Base-by-base conservation (phyloP, 2,329 filamentous ascomycete species). In the Cercospora sesami region DNA sequence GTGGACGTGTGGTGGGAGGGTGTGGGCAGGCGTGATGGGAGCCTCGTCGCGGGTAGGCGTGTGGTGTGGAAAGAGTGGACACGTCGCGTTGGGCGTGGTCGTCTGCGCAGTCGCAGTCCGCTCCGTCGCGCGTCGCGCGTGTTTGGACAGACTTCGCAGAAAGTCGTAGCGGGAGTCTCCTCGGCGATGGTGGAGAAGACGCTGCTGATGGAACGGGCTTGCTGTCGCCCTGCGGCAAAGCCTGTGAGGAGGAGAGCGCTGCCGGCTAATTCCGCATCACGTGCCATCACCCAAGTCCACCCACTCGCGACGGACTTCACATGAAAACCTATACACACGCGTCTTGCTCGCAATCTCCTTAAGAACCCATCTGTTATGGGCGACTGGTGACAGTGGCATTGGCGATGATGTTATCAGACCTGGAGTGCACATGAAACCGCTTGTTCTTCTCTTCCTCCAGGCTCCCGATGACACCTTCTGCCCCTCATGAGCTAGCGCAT, bases 131-230 rank as follows among this genome's bases (percentile, higher is more conserved):
- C 64, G 64, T 55, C 30, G 64, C 64, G 64, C 42, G 64, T 65
- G 64, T 65, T 61, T 61, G 28, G 42, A 23, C 31, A 31, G 55
- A 59, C 55, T 58, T 28, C 48, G 62, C 53, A 64, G 62, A 64
- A 58, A 58, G 62, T 59, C 51, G 51, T 59, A 64, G 62, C 62
- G 60, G 51, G 60, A 60, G 63, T 55, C 48, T 64, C 62, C 62
- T 53, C 57, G 61, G 66, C 48, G 66, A 64, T 68, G 66, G 60
- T 68, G 62, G 62, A 64, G 62, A 63, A 55, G 45, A 53, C 51
- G 53, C 23, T 42, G 62, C 48, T 58, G 62, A 64, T 64, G 42
- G 61, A 57, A 64, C 61, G 51, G 51, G 30, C 55, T 59, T 58
- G 62, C 61, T 45, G 61, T 58, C 53, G 62, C 28, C 55, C 55